Evolutionary conservation across 139 green algal species (phyloP), one percentile per base, ranked within the genome.

Genomic region (Chara braunii): DNA sequence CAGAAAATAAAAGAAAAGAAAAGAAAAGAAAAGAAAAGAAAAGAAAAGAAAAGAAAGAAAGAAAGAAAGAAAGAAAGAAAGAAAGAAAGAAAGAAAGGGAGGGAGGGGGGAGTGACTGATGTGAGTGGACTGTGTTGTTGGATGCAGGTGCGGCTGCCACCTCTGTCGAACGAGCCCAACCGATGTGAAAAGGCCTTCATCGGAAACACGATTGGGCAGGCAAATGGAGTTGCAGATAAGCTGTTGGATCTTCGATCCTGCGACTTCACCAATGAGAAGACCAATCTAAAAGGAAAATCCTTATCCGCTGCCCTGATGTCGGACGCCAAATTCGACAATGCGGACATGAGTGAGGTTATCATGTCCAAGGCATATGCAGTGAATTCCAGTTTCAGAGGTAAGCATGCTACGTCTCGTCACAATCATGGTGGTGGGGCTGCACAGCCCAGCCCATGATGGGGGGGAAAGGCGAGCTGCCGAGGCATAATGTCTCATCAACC

Each of bases 201-300:
- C 2, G 64, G 64, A 32, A 73, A 73, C 64, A 73, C 64, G 8
- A 73, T 73, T 0, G 64, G 64, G 9, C 81, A 94, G 85, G 91
- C 91, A 37, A 97, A 97, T 58, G 91, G 86, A 11, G 91, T 98
- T 35, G 85, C 77, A 2, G 87, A 97, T 84, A 92, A 86, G 53
- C 9, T 89, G 8, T 77, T 98, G 37, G 91, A 98, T 78, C 72
- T 97, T 33, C 75, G 90, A 22, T 29, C 43, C n/a, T 80, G 72
- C 70, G 33, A 78, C 37, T 76, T 61, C 35, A 70, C 14, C 18
- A 35, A 58, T 29, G 51, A 69, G 22, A 77, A 65, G 26, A 28
- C 29, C 11, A 73, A 95, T 67, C 71, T 97, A 24, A 64, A 36
- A 8, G 78, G 64, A 33, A 95, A 92, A 67, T 85, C 85, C 28